Conservation (phyloP, 331 rosid species). For the Telfairia occidentalis region DNA sequence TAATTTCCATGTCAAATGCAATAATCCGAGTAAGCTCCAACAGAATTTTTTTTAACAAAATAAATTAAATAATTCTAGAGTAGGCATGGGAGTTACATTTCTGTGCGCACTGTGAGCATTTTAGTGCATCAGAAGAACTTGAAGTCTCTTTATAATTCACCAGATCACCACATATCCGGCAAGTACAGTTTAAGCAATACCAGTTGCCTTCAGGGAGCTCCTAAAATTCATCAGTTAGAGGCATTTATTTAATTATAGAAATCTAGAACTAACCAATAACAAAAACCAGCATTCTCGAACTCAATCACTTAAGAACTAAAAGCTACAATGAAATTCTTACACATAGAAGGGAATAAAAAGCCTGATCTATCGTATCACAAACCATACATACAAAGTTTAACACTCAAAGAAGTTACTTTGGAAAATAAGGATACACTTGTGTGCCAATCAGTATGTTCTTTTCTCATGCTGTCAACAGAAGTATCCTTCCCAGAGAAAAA, state of each 20-base stretch:
- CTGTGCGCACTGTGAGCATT: slow-evolving; percentile 84
- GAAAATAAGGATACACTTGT: not conserved
- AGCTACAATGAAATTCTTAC: not conserved
- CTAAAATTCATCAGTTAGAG: slow-evolving; percentile 35
- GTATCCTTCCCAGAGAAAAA: not conserved
- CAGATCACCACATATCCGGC: slow-evolving; percentile 72
- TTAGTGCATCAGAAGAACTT: slow-evolving; percentile 42
- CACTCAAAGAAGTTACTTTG: not conserved
- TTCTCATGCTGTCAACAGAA: not conserved
- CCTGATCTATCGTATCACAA: not conserved
- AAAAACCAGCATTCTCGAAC: slow-evolving; percentile 3
- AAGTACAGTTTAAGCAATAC: slow-evolving; percentile 86
- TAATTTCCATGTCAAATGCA: not conserved
- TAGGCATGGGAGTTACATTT: slow-evolving; percentile 50
- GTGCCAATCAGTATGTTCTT: not conserved
- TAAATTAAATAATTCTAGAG: not conserved
- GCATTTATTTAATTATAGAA: slow-evolving; percentile 12
- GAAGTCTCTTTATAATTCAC: slow-evolving; percentile 52
- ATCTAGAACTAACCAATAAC: slow-evolving; percentile 14
- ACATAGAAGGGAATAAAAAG: not conserved
- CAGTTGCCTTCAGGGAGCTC: slow-evolving; percentile 95
- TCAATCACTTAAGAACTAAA: not conserved
- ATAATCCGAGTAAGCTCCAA: not conserved
- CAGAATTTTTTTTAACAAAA: not conserved
- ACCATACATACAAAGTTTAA: not conserved